A percentile compares a stretch with the other conserved stretches of the same genome.
Evolutionary conservation across 805 yeast species (phyloP).

Genomic region (Kluyveromyces aestuarii): DNA sequence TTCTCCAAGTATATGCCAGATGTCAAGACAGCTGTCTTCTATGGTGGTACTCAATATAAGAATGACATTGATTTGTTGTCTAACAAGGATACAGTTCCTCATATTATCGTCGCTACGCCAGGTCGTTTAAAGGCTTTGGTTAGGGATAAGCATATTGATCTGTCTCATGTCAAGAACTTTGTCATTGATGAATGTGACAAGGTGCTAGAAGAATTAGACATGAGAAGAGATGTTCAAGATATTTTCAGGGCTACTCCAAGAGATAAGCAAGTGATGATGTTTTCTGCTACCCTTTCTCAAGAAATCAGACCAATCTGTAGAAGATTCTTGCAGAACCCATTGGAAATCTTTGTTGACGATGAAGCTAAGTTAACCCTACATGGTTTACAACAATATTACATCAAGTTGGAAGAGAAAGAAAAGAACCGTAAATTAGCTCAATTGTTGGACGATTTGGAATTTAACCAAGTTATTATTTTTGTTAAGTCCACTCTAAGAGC

Average conservation of each 20-base stretch:
- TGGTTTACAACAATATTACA: slow-evolving; percentile 94
- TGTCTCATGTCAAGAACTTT: slow-evolving; percentile 84
- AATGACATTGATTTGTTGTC: slow-evolving; percentile 82
- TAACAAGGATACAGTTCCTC: slow-evolving; percentile 91
- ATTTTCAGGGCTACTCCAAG: slow-evolving; percentile 96
- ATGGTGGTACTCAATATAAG: slow-evolving; percentile 85
- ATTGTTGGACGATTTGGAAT: slow-evolving; percentile 85
- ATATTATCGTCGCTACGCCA: slow-evolving; percentile 95
- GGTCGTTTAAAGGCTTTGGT: slow-evolving; percentile 95
- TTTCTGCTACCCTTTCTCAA: slow-evolving; percentile 88
- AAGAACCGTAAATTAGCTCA: slow-evolving; percentile 91
- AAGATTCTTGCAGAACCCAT: slow-evolving; percentile 95
- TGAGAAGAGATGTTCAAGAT: slow-evolving; percentile 99
- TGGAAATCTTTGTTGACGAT: slow-evolving; percentile 95
- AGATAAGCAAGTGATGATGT: slow-evolving; percentile 99
- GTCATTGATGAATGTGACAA: slow-evolving; percentile 98
- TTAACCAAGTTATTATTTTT: slow-evolving; percentile 95
- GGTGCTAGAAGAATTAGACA: slow-evolving; percentile 81
- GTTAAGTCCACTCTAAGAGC: slow-evolving; percentile 91
- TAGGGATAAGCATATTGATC: slow-evolving; percentile 79
- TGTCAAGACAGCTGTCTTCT: slow-evolving; percentile 91
- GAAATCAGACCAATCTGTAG: slow-evolving; percentile 96
- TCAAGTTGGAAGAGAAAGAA: slow-evolving; percentile 81
- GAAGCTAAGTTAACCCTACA: slow-evolving; percentile 95
- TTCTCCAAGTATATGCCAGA: slow-evolving; percentile 98